A percentile compares a stretch with the other conserved stretches of the same genome.
Conservation (phyloP, 768 basidiomycete genomes). For the Tricholoma flavovirens region DNA sequence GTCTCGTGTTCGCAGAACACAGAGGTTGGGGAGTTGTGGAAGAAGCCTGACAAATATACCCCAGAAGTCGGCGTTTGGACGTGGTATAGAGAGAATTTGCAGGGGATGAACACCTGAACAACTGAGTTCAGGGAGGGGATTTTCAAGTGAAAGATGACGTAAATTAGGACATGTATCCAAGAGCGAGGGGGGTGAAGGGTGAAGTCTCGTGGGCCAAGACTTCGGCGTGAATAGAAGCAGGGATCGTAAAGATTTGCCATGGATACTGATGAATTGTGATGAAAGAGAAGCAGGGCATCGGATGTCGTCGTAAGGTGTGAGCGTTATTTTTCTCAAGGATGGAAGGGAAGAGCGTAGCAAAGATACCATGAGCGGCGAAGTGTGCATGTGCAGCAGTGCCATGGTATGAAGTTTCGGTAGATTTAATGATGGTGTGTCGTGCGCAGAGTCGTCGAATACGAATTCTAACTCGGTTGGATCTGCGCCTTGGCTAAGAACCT, state of each 20-base stretch:
- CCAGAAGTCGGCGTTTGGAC: slow-evolving; percentile 62
- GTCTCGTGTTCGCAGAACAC: slow-evolving; percentile 56
- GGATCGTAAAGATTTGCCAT: slow-evolving; percentile 53
- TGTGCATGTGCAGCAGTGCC: slow-evolving; percentile 60
- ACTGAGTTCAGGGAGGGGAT: slow-evolving; percentile 51
- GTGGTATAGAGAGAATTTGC: slow-evolving; percentile 66
- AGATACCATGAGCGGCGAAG: slow-evolving; percentile 55
- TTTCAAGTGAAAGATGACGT: slow-evolving; percentile 68
- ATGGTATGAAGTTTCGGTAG: slow-evolving; percentile 57
- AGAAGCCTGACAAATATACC: slow-evolving; percentile 47
- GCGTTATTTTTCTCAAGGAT: slow-evolving; percentile 51
- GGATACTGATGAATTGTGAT: slow-evolving; percentile 51
- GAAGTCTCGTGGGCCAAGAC: slow-evolving; percentile 57
- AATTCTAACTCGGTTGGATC: slow-evolving; percentile 47
- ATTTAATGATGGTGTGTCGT: slow-evolving; percentile 34
- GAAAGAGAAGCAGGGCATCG: slow-evolving; percentile 53
- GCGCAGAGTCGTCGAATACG: slow-evolving; percentile 14
- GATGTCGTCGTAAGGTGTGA: slow-evolving; percentile 72
- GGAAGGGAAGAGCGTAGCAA: slow-evolving; percentile 60
- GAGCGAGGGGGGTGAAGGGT: slow-evolving; percentile 46
- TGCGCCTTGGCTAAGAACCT: slow-evolving; percentile 54
- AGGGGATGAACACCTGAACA: slow-evolving; percentile 37
- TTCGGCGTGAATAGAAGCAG: slow-evolving; percentile 66
- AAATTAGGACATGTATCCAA: slow-evolving; percentile 49
- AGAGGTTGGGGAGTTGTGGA: slow-evolving; percentile 50